phyloP scores from a whole-genome alignment of 1,284 basidiomycete genomes.

The Lentinus polychrous region DNA sequence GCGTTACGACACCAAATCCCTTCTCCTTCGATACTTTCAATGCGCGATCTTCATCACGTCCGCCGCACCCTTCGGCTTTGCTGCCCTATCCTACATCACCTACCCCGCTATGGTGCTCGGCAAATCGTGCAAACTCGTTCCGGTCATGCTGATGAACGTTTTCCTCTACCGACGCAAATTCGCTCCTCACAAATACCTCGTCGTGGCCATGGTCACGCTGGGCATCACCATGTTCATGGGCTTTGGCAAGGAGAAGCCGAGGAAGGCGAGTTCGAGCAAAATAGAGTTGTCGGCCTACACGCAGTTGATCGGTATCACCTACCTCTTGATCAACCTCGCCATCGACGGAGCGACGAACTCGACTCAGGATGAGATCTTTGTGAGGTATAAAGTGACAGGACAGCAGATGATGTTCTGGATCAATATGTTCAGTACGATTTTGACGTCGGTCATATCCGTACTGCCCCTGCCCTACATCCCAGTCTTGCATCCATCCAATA shows the following conservation, averaged over 20 bases:
- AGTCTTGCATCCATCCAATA: constrained; percentile 58
- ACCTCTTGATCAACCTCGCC: constrained; percentile 80
- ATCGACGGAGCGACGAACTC: constrained; percentile 94
- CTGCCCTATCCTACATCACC: constrained; percentile 90
- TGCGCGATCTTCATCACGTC: constrained; percentile 85
- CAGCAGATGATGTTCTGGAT: constrained; percentile 99
- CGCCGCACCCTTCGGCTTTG: constrained; percentile 93
- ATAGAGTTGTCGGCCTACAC: constrained; percentile 38
- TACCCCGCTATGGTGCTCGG: constrained; percentile 99
- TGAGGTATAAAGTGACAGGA: constrained; percentile 70
- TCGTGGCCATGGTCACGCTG: constrained; percentile 86
- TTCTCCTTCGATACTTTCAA: constrained; percentile 74
- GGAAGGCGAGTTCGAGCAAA: constrained; percentile 25
- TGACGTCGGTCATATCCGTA: constrained; percentile 60
- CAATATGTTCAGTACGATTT: constrained; percentile 74
- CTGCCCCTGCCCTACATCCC: constrained; percentile 72
- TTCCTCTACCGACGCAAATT: constrained; percentile 85
- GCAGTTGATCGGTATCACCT: constrained; percentile 59
- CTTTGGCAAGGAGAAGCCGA: constrained; percentile 56
- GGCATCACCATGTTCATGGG: constrained; percentile 98
- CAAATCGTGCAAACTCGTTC: constrained; percentile 97
- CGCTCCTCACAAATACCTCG: constrained; percentile 89
- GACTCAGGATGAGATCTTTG: constrained; percentile 98
- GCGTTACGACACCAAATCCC: constrained; percentile 39
- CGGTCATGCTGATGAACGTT: constrained; percentile 94